Evolutionary conservation across 192 early-diverging fungal species (phyloP), one percentile per base, ranked within the genome.

Genomic region (Linnemannia elongata): DNA sequence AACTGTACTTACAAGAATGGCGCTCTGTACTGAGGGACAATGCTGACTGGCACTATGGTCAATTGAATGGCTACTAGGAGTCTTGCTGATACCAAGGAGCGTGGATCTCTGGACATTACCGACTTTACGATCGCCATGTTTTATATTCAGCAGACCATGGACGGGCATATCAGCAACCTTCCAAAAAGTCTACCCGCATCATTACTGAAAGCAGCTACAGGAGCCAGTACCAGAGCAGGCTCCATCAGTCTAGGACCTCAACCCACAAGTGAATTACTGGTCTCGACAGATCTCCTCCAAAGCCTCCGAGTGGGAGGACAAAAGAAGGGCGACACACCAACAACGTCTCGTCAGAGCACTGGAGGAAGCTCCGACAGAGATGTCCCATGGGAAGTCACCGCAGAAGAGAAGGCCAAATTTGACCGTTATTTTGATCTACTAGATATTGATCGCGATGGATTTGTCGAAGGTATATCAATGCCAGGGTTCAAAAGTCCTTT

Each of bases 81-180:
- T 73, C 85, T 99, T 79, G 96, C 95, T 7, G 97, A 99, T 81
- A 92, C 94, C 18, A 91, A 93, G 47, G 76, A 88, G 1, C 88
- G 93, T 30, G 95, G 96, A 63, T 92, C 93, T 72, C 85, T 99
- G 47, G 92, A 94, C 74, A 89, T 96, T 72, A 89, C 93, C 17
- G 97, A 98, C 83, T 99, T 99, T 88, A 92, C 95, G 63, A 93
- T 97, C 71, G 97, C 97, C 52, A 98, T 99, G 97, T 93, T 94
- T 81, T 95, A 96, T 76, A 94, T 99, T 74, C 92, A 95, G 24
- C 92, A 93, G 74, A 88, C 95, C 27, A 97, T 97, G 93, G 93
- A 95, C 70, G 95, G 95, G 39, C 91, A 90, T 27, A 88, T 93
- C 45, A 83, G 89, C 55, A 89, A 90, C 38, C 89, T 97, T n/a